phyloP scores from a whole-genome alignment of 306 rosid genomes.

The Vigna radiata region DNA sequence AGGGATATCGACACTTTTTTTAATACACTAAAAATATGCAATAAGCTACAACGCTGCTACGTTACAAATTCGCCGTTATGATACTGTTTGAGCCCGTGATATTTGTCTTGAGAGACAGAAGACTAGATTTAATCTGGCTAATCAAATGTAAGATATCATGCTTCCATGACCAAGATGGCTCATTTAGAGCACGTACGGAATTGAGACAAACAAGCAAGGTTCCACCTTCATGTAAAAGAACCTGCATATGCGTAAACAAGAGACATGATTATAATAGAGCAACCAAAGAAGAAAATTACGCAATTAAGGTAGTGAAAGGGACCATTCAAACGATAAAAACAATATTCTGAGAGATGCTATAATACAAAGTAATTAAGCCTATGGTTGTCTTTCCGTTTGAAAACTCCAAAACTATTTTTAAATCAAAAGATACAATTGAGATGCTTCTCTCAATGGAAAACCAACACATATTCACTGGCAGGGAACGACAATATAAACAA shows the following conservation, averaged over 20 bases:
- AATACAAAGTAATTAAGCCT: neutral
- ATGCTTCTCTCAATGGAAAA: neutral
- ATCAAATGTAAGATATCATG: constrained; percentile 60
- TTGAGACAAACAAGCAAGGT: constrained; percentile 94
- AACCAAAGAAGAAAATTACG: neutral
- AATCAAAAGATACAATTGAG: neutral
- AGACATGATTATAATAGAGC: constrained; percentile 29
- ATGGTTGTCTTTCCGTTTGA: neutral
- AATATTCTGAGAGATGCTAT: neutral
- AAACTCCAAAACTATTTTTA: neutral
- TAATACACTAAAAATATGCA: constrained; percentile 30
- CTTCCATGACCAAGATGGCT: constrained; percentile 92
- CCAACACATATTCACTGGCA: neutral
- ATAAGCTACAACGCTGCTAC: constrained; percentile 29
- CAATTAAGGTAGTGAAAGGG: constrained; percentile 11
- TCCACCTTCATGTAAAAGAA: constrained; percentile 97
- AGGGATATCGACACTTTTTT: constrained; percentile 34
- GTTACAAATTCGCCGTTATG: constrained; percentile 55
- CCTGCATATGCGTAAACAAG: constrained; percentile 57
- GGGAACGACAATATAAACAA: neutral
- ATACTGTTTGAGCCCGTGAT: constrained; percentile 40
- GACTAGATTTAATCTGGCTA: constrained; percentile 55
- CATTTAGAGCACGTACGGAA: constrained; percentile 83
- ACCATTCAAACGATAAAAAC: neutral
- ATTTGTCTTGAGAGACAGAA: constrained; percentile 41